Evolutionary conservation across 495 filamentous ascomycete genomes (phyloP).

Genomic region (Bombardia bombarda): DNA sequence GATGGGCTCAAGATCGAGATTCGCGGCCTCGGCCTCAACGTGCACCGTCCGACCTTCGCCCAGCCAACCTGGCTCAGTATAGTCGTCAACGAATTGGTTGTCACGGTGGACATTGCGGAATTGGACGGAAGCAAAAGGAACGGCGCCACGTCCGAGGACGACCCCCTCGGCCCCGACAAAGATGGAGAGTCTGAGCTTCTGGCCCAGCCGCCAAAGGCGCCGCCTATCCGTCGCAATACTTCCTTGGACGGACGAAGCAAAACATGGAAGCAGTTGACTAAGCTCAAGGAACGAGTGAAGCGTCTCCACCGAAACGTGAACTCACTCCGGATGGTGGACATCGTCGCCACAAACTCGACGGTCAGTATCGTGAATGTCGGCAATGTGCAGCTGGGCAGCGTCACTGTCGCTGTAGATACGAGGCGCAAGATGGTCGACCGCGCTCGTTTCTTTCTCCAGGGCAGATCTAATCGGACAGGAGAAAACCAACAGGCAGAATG

Average conservation of each 20-base stretch:
- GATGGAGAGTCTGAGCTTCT: slow-evolving; percentile 10
- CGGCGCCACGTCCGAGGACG: slow-evolving; percentile 16
- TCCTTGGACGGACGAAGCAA: slow-evolving; percentile 46
- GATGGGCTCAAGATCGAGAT: slow-evolving; percentile 88
- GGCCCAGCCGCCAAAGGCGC: slow-evolving; percentile 16
- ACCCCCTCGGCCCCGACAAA: slow-evolving; percentile 16
- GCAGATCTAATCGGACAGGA: slow-evolving; percentile 55
- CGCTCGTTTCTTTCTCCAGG: slow-evolving; percentile 80
- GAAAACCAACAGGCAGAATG: slow-evolving; percentile 85
- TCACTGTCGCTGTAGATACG: slow-evolving; percentile 84
- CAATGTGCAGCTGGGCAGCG: slow-evolving; percentile 70
- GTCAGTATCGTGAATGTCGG: slow-evolving; percentile 72
- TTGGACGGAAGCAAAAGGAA: slow-evolving; percentile 40
- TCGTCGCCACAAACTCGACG: slow-evolving; percentile 74
- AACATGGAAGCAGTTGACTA: slow-evolving; percentile 69
- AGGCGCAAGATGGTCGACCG: slow-evolving; percentile 84
- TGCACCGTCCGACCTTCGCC: slow-evolving; percentile 91
- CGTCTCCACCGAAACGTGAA: slow-evolving; percentile 75
- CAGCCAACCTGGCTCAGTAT: slow-evolving; percentile 96
- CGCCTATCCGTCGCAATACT: slow-evolving; percentile 13
- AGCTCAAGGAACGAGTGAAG: slow-evolving; percentile 77
- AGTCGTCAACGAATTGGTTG: slow-evolving; percentile 69
- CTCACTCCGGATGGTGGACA: slow-evolving; percentile 84
- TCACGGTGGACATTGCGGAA: slow-evolving; percentile 70
- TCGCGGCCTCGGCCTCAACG: slow-evolving; percentile 72